A percentile compares a stretch with the other conserved stretches of the same genome.
These are phyloP conservation scores for Blepharisma japonicum DNA, from an alignment of 73 alveolate species.

Conservation along the genomic window DNA sequence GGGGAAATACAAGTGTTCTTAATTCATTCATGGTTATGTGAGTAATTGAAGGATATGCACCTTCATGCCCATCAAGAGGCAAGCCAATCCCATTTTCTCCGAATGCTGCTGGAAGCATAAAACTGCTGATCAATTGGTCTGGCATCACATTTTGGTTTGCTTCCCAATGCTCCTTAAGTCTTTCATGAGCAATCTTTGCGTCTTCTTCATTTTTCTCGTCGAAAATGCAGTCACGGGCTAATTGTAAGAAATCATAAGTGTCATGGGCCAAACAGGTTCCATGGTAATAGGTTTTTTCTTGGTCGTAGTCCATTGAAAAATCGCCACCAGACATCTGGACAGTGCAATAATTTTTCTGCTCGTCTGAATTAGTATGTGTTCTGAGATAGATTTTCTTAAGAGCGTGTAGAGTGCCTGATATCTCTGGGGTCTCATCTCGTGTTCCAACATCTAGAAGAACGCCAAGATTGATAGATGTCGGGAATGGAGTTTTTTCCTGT, in stretches of 20 bases:
- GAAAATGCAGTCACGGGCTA: constrained; percentile 62
- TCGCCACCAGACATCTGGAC: constrained; percentile 78
- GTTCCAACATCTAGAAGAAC: constrained; percentile 60
- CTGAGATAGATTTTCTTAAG: constrained; percentile 63
- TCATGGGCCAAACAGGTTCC: constrained; percentile 76
- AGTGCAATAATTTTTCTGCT: constrained; percentile 71
- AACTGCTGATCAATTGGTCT: constrained; percentile 33
- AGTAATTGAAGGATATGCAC: constrained; percentile 34
- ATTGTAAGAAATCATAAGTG: constrained; percentile 61
- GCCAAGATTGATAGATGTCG: constrained; percentile 61
- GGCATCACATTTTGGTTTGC: constrained; percentile 29
- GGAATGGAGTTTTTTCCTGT: constrained; percentile 63
- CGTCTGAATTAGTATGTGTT: constrained; percentile 69
- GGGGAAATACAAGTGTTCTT: constrained; percentile 47
- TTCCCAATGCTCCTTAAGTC: constrained; percentile 29
- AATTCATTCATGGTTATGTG: constrained; percentile 41
- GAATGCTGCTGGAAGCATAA: constrained; percentile 44
- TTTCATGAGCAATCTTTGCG: constrained; percentile 40
- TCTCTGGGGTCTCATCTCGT: constrained; percentile 64
- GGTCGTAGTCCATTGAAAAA: constrained; percentile 69
- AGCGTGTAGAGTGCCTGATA: constrained; percentile 56
- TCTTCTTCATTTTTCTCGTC: constrained; percentile 54
- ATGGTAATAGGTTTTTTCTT: constrained; percentile 66
- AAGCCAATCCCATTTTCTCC: constrained; percentile 51
- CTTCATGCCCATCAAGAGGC: constrained; percentile 49